Base-by-base conservation (phyloP, 305 asterid genomes). In the Ruellia speciosa region DNA sequence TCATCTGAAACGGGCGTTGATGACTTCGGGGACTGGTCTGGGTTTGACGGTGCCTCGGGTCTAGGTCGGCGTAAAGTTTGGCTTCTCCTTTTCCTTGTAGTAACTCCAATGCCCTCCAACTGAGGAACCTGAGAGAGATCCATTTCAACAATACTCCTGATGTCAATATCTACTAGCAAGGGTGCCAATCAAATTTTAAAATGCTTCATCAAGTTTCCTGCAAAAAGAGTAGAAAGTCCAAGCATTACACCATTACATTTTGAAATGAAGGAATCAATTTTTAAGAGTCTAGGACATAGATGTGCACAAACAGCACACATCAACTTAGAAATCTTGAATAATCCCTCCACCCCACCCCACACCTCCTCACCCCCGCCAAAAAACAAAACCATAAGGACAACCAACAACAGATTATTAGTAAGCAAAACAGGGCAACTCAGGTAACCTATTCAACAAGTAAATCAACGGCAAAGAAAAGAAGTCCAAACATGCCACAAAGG, bases 11-110 rank as follows among this genome's bases (percentile, higher is more conserved):
- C 62, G 10, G 84, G 93, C 15, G 82, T 59, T 6, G 79, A 75
- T 6, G 83, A 75, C 20, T 69, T 46, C 24, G 94, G 74, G 24
- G 92, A 73, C 47, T 18, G 81, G 60, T 88, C 85, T 35, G 68
- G 66, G 31, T 67, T 72, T 35, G 76, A 45, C 55, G 72, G 83
- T 5, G 79, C 77, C 54, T 86, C 89, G 0, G 88, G 83, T 73
- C 83, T 82, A 59, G 88, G 99, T 15, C 94, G 78, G 17, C 99
- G 83, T 55, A 78, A 70, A 14, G 84, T 77, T 60, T 75, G 90
- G 65, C 84, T 92, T 72, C 97, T 84, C 83, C 58, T 88, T 79
- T 69, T 88, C 68, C 80, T 88, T 34, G 73, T 56, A 49, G 81
- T 57, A 64, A 62, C 66, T 48, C 71, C 83, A 57, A 56, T 37